These are phyloP conservation scores for Stenocarpella maydis DNA, from an alignment of 2,329 filamentous ascomycete genomes.

Conservation along the genomic window DNA sequence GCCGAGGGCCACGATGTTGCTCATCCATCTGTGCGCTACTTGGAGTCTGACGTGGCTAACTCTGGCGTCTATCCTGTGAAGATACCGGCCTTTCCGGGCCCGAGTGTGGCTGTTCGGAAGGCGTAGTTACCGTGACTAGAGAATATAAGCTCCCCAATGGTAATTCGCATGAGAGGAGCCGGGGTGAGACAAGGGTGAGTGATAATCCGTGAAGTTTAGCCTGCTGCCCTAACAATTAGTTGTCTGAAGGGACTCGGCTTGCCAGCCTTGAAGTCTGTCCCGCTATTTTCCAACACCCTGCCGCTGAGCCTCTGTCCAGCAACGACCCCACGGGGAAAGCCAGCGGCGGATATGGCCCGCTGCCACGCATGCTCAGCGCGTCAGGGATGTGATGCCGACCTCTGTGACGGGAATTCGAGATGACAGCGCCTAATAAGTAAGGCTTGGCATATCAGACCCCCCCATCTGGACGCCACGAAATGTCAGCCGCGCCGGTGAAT, in stretches of 20 bases:
- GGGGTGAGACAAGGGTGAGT: background rate
- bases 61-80: background rate
- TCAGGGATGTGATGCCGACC: too few species aligned
- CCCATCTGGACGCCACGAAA: too few species aligned
- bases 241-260: background rate
- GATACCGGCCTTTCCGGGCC: too few species aligned
- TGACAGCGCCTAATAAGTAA: too few species aligned
- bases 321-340: background rate
- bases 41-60: background rate
- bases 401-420: too few species aligned
- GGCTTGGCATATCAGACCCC: too few species aligned
- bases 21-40: background rate
- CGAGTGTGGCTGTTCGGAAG: background rate
- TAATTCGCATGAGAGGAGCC: background rate
- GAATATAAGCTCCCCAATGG: background rate
- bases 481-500: too few species aligned
- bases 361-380: background rate
- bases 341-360: background rate
- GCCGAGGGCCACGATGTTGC: background rate
- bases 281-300: background rate
- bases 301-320: background rate
- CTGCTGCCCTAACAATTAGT: too few species aligned
- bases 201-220: background rate
- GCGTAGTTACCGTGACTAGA: background rate
- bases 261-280: slow-evolving; percentile 9